phyloP scores from a whole-genome alignment of 192 early-diverging fungal genomes.

The Coemansia sp. region DNA sequence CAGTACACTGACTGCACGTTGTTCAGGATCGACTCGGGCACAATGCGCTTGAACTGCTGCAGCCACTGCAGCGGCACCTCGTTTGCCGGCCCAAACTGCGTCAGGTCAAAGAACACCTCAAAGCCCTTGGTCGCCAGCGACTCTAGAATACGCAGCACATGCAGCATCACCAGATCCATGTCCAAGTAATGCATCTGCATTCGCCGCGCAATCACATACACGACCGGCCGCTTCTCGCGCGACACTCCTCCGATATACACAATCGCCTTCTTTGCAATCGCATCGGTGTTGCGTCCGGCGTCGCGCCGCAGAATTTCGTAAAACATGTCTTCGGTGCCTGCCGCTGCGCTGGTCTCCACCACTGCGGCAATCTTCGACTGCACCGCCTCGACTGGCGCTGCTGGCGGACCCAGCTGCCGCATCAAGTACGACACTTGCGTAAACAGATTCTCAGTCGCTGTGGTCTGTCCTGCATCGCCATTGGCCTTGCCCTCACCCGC shows the following conservation, averaged over 20 bases:
- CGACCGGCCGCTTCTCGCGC: conserved; percentile 72
- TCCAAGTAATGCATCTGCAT: conserved; percentile 75
- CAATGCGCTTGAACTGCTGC: conserved; percentile 67
- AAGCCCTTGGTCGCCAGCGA: conserved; percentile 67
- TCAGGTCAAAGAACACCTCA: conserved; percentile 82
- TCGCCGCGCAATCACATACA: conserved; percentile 82
- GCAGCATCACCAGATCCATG: conserved; percentile 81
- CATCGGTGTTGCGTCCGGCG: conserved; percentile 64
- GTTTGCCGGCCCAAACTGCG: conserved; percentile 75
- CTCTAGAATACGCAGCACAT: conserved; percentile 69
- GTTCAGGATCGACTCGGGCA: conserved; percentile 64
- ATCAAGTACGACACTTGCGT: conserved; percentile 81
- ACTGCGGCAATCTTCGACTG: conserved; percentile 32
- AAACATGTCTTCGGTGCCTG: conserved; percentile 47
- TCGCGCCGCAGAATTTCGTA: conserved; percentile 74
- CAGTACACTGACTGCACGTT: conserved; percentile 74
- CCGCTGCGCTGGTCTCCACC: conserved; percentile 14
- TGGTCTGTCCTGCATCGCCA: conserved; percentile 21
- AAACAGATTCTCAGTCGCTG: conserved; percentile 67
- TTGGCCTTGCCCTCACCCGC: background rate
- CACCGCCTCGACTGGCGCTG: conserved; percentile 54
- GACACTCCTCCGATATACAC: conserved; percentile 83
- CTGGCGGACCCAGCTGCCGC: conserved; percentile 83
- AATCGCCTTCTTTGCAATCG: conserved; percentile 66
- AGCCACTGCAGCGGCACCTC: conserved; percentile 80